Conservation (phyloP, 208 protist genomes). For the Novymonas esmeraldas region DNA sequence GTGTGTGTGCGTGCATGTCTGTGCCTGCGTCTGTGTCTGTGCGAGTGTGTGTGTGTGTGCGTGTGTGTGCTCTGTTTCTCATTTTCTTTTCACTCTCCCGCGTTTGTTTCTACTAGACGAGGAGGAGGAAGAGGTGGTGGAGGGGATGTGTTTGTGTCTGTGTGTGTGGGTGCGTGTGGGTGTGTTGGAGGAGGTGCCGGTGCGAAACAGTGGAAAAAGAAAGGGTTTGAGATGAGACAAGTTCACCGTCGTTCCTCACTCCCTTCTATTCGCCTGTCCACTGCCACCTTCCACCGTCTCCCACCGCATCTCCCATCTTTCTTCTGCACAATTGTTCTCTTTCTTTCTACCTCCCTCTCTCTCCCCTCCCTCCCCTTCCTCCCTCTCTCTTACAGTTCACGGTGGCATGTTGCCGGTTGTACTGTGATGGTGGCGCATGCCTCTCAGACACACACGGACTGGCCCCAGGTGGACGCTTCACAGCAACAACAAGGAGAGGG, state of each 20-base stretch:
- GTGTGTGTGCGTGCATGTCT: too few relatives aligned
- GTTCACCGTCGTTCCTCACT: conserved; percentile 36
- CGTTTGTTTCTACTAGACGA: neutral
- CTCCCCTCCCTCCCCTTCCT: too few relatives aligned
- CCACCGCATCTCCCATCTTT: neutral
- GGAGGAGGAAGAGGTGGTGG: too few relatives aligned
- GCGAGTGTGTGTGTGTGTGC: too few relatives aligned
- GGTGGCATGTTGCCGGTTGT: too few relatives aligned
- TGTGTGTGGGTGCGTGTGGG: too few relatives aligned
- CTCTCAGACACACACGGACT: too few relatives aligned
- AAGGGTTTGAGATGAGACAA: conserved; percentile 36
- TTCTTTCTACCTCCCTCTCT: neutral
- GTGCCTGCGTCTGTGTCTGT: too few relatives aligned
- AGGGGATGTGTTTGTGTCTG: too few relatives aligned
- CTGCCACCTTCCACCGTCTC: neutral
- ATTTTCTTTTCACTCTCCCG: too few relatives aligned
- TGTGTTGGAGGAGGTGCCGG: neutral
- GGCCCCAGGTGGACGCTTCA: neutral
- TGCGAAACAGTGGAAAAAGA: neutral
- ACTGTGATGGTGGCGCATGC: too few relatives aligned
- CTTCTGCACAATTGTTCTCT: conserved; percentile 1
- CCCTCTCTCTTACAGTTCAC: too few relatives aligned
- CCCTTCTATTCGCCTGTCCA: neutral
- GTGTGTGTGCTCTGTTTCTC: neutral
- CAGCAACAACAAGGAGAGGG: conserved; percentile 10